Evolutionary conservation across 805 yeast genomes (phyloP).

Genomic region (Zygosaccharomyces rouxii): DNA sequence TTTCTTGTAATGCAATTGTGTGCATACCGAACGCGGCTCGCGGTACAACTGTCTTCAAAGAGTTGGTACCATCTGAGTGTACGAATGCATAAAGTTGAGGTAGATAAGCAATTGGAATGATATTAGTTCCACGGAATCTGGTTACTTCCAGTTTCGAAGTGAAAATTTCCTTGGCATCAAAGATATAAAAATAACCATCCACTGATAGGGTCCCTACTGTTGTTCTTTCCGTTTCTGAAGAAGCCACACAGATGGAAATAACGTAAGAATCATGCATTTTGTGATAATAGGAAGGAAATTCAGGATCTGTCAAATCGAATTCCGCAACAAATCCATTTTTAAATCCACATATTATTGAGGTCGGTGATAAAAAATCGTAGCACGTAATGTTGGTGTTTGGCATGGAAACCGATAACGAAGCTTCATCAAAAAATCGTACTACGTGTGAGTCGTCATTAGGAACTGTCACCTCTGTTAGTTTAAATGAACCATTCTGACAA

Average conservation of each 20-base stretch:
- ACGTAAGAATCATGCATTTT: slow-evolving; percentile 40
- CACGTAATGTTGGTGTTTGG: slow-evolving; percentile 39
- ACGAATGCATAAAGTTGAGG: slow-evolving; percentile 38
- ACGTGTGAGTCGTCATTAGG: slow-evolving; percentile 11
- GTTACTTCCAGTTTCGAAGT: slow-evolving; percentile 30
- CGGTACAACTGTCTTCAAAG: slow-evolving; percentile 37
- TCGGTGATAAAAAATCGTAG: slow-evolving; percentile 44
- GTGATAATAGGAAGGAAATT: slow-evolving; percentile 37
- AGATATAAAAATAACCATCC: slow-evolving; percentile 41
- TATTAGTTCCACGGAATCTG: slow-evolving; percentile 34
- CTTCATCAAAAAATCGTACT: slow-evolving; percentile 15
- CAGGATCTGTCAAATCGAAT: slow-evolving; percentile 37
- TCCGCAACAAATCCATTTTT: slow-evolving; percentile 58
- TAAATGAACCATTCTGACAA: slow-evolving; percentile 55
- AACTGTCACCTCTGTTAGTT: slow-evolving; percentile 40
- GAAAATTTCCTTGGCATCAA: slow-evolving; percentile 36
- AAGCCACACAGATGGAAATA: slow-evolving; percentile 34
- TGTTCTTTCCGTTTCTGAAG: slow-evolving; percentile 34
- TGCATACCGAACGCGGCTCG: slow-evolving; percentile 35
- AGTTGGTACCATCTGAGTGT: slow-evolving; percentile 40
- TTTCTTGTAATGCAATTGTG: slow-evolving; percentile 39
- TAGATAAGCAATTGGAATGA: slow-evolving; percentile 28
- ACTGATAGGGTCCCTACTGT: slow-evolving; percentile 37
- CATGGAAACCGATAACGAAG: slow-evolving; percentile 29
- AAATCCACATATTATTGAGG: slow-evolving; percentile 51